Evolutionary conservation across 441 rosid genomes (phyloP).

Genomic region (Hura crepitans): DNA sequence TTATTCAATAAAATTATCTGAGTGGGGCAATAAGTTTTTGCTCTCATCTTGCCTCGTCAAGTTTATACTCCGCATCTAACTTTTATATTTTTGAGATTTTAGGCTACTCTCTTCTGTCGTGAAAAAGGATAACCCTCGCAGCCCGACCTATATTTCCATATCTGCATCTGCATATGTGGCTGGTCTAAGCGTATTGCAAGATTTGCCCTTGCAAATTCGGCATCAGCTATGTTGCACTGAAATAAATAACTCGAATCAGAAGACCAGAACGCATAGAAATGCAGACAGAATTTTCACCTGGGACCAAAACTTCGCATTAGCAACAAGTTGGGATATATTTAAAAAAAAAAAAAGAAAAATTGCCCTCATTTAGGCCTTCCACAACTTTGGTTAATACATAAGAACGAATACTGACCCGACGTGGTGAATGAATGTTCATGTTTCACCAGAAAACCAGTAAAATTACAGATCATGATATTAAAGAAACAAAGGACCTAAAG

Average conservation of each 20-base stretch:
- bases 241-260: too few relatives aligned
- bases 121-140: too few relatives aligned
- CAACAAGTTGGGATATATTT: neutral
- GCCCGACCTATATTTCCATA: too few relatives aligned
- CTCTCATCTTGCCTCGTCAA: too few relatives aligned
- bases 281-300: neutral
- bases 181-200: too few relatives aligned
- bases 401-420: neutral
- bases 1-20: neutral
- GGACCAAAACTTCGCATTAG: neutral
- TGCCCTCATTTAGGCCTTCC: neutral
- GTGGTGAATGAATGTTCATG: neutral
- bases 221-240: neutral
- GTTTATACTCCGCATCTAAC: too few relatives aligned
- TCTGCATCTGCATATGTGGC: too few relatives aligned
- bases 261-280: neutral
- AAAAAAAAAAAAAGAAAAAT: too few relatives aligned
- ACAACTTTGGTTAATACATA: conserved; percentile 4
- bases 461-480: conserved; percentile 28
- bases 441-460: conserved; percentile 24
- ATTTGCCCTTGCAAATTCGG: too few relatives aligned
- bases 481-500: conserved; percentile 25
- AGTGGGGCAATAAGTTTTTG: neutral
- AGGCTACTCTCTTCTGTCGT: too few relatives aligned
- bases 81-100: too few relatives aligned